Percentiles rank a stretch among this genome's conserved stretches.
Conservation (phyloP, 371 early-diverging fungal species). For the Saksenaea vasiformis region DNA sequence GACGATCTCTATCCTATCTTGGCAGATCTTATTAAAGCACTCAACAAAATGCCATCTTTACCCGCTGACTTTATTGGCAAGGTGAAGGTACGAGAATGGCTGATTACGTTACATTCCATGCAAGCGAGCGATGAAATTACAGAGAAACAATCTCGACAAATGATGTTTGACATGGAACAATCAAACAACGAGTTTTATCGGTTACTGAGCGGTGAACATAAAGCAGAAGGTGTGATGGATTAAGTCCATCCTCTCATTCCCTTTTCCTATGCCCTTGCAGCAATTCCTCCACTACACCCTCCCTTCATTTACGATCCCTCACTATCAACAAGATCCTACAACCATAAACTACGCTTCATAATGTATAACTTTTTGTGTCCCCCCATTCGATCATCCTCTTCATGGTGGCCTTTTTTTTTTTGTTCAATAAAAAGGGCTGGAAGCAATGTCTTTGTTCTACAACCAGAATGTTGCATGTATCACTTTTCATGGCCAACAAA, state of each 20-base stretch:
- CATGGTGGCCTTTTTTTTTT: no score
- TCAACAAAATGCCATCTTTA: slow-evolving; percentile 80
- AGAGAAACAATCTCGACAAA: slow-evolving; percentile 88
- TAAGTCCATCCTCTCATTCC: neutral
- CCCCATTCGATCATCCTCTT: no score
- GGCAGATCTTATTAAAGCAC: slow-evolving; percentile 85
- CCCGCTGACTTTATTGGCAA: slow-evolving; percentile 85
- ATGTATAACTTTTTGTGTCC: no score
- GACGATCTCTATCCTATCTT: slow-evolving; percentile 92
- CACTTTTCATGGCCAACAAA: no score
- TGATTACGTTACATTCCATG: slow-evolving; percentile 88
- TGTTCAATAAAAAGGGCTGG: no score
- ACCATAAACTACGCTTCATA: no score
- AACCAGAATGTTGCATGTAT: no score
- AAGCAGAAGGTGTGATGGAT: slow-evolving; percentile 18
- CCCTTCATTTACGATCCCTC: no score
- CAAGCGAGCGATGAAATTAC: slow-evolving; percentile 88
- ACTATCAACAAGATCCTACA: no score
- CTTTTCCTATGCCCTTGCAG: neutral
- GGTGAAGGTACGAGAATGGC: slow-evolving; percentile 84
- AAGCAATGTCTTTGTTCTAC: no score
- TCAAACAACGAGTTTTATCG: slow-evolving; percentile 67
- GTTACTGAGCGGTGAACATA: slow-evolving; percentile 54
- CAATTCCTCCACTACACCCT: neutral
- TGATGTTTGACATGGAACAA: slow-evolving; percentile 92